Evolutionary conservation across 2,329 filamentous ascomycete genomes (phyloP), one percentile per base, ranked within the genome.

Genomic region (Trichoderma sp.): DNA sequence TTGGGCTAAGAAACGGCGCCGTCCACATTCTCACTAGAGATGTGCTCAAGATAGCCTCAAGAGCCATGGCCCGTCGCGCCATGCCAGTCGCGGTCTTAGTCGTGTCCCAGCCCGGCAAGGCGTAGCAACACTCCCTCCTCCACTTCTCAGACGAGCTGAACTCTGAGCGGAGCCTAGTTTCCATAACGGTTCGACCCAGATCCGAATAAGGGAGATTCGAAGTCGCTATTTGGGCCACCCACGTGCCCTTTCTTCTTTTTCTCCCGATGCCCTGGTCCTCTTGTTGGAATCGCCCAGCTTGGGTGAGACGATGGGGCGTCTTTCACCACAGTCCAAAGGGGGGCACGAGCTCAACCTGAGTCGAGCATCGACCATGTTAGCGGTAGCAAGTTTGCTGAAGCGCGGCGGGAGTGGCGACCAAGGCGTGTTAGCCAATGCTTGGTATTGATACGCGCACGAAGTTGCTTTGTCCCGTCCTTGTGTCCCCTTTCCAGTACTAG

Each of bases 1-100:
- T 61, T 53, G 57, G 57, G 66, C 32, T 69, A 69, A 69, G 66
- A 69, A 69, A 69, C 61, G 61, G 62, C 62, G n/a, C 58, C 50
- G 57, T 53, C 57, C 67, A 69, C 63, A 32, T 30, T 32, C 65
- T 20, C 53, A 57, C 50, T 66, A 57, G 32, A 26, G 43, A 28
- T 59, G 39, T 12, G 28, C 66, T 69, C 66, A 17, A 61, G 57
- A 62, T 69, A 53, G 66, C 66, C 39, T 69, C 66, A 69, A 34
- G 57, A 69, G 50, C 57, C 57, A 36, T 62, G 28, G 39, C 15
- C 63, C 34, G 32, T 50, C 36, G 30, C 70, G 47, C 70, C 57
- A 66, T 71, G 28, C 69, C 63, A 55, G 55, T 62, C 30, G 39
- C 39, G 63, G 69, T 39, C 11, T 43, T 67, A 71, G 63, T 26